Percentiles rank a stretch among this genome's conserved stretches.
Evolutionary conservation across 176 grass and related monocot species (phyloP).

Genomic region (Bonia amplexicaulis): DNA sequence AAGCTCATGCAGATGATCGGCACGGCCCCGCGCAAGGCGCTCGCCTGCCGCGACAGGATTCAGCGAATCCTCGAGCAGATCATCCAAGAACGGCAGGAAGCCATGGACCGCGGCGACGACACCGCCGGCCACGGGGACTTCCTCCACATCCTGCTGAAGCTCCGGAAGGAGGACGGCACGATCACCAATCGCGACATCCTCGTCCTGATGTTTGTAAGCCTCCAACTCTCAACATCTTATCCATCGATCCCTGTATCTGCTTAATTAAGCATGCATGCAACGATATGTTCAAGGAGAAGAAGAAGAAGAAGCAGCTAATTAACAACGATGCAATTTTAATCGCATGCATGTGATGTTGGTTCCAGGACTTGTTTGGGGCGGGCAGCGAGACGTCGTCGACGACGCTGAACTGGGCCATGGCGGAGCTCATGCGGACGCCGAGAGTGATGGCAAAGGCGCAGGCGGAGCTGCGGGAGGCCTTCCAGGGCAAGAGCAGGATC

Average conservation of each 20-base stretch:
- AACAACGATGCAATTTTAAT: too few relatives aligned
- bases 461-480: too few relatives aligned
- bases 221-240: neutral
- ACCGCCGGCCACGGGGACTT: neutral
- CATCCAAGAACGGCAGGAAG: neutral
- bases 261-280: neutral
- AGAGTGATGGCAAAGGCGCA: too few relatives aligned
- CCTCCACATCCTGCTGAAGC: neutral
- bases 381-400: constrained; percentile 60
- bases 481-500: too few relatives aligned
- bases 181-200: neutral
- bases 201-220: neutral
- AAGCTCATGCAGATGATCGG: neutral
- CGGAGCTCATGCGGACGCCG: constrained; percentile 27
- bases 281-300: too few relatives aligned
- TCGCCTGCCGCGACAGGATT: neutral
- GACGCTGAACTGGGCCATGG: constrained; percentile 51
- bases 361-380: constrained; percentile 53
- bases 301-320: too few relatives aligned
- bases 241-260: neutral
- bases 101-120: neutral
- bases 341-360: too few relatives aligned
- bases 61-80: neutral
- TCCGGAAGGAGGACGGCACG: neutral
- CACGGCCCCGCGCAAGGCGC: neutral